These are phyloP conservation scores for Vitis rupestris DNA, from an alignment of 164 flowering plant species.

Conservation along the genomic window DNA sequence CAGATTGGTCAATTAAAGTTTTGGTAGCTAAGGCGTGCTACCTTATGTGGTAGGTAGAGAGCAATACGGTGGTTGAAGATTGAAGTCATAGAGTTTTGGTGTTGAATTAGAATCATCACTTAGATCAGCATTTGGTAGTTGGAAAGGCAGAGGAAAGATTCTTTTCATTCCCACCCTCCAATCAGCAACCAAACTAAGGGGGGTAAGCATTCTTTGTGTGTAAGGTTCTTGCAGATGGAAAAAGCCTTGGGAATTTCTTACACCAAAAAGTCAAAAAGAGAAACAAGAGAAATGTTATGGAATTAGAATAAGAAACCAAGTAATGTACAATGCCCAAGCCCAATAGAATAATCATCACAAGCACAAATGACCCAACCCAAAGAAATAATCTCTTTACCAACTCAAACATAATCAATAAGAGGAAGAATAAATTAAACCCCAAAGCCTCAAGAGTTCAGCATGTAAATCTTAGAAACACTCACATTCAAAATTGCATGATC, in stretches of 20 bases:
- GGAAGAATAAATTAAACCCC: background rate
- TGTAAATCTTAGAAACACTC: background rate
- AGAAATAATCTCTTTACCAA: background rate
- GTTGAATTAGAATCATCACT: background rate
- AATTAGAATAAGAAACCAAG: background rate
- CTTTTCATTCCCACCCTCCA: slow-evolving; percentile 1
- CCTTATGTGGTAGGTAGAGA: slow-evolving; percentile 7
- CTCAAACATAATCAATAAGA: background rate
- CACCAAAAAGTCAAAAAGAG: background rate
- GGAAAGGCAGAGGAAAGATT: background rate
- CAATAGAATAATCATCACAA: background rate
- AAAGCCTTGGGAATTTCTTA: background rate
- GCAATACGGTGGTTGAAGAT: slow-evolving; percentile 3
- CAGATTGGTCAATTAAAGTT: background rate
- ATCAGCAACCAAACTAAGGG: background rate
- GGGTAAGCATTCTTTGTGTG: background rate
- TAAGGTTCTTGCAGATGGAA: background rate
- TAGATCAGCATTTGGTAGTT: background rate
- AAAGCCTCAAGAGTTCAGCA: background rate
- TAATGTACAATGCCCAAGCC: background rate
- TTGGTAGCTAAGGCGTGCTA: slow-evolving; percentile 11
- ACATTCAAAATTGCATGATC: background rate
- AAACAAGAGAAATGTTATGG: background rate
- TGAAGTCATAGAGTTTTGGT: slow-evolving; percentile 5
- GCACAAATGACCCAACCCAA: background rate